These are phyloP conservation scores for Russula foetens DNA, from an alignment of 768 basidiomycete species.

Conservation along the genomic window DNA sequence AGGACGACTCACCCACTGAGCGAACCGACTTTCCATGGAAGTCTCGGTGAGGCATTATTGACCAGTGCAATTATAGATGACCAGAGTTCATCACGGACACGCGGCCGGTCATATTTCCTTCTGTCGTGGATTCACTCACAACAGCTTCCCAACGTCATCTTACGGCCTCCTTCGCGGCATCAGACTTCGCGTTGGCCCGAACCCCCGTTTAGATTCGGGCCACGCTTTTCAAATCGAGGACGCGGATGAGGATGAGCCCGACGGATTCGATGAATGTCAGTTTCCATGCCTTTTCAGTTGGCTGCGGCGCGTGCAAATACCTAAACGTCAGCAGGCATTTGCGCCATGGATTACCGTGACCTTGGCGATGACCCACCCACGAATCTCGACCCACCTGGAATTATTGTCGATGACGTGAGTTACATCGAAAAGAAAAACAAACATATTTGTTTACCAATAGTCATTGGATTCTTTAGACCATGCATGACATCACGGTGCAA, in stretches of 20 bases:
- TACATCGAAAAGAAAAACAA: no score
- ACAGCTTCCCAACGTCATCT: no score
- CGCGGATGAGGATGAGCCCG: not conserved
- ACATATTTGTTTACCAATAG: not conserved
- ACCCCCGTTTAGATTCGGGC: not conserved
- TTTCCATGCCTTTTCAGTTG: not conserved
- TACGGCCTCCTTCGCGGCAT: no score
- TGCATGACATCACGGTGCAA: not conserved
- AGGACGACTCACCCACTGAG: no score
- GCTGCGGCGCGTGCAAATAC: not conserved
- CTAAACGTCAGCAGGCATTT: not conserved
- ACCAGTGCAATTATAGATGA: no score
- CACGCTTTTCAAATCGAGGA: not conserved
- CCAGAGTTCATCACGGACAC: no score
- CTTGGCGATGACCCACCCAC: not conserved
- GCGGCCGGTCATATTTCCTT: no score
- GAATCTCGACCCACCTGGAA: not conserved
- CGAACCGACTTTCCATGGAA: no score
- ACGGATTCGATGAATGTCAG: not conserved
- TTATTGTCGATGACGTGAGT: conserved; percentile 2
- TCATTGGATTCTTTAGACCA: not conserved
- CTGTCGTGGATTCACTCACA: no score
- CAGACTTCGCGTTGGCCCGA: no score
- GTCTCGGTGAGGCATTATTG: no score
- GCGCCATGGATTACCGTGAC: not conserved